Evolutionary conservation across 2,329 filamentous ascomycete genomes (phyloP).

Genomic region (Colletotrichum trifolii): DNA sequence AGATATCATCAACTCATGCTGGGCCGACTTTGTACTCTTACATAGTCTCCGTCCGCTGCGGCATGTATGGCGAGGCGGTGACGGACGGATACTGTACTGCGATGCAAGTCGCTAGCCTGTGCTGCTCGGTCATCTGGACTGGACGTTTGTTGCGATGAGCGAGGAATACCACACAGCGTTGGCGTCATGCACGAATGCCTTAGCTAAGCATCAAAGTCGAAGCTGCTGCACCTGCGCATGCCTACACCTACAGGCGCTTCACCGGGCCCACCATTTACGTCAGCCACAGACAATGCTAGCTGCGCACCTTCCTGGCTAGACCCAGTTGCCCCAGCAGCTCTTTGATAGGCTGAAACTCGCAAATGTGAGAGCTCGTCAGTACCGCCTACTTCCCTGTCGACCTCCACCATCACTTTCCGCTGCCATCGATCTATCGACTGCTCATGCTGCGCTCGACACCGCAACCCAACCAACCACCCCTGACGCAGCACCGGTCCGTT

Average conservation of each 20-base stretch:
- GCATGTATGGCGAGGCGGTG: conserved; percentile 16
- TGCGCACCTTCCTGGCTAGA: conserved; percentile 29
- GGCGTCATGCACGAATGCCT: conserved; percentile 19
- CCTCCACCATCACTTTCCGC: conserved; percentile 34
- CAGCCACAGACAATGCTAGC: conserved; percentile 21
- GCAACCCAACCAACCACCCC: conserved; percentile 34
- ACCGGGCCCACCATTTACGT: conserved; percentile 24
- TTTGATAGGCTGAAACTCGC: conserved; percentile 37
- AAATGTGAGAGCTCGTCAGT: conserved; percentile 37
- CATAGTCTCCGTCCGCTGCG: conserved; percentile 14
- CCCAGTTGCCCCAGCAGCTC: conserved; percentile 25
- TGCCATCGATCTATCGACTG: conserved; percentile 30
- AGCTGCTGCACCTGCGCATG: no score
- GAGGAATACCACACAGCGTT: conserved; percentile 10
- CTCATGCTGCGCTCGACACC: conserved; percentile 25
- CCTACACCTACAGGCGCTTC: neutral
- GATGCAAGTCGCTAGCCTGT: conserved; percentile 7
- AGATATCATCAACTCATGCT: conserved; percentile 31
- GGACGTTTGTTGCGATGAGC: conserved; percentile 16
- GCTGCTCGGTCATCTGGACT: conserved; percentile 13
- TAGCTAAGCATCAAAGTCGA: conserved; percentile 8
- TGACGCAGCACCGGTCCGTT: conserved; percentile 33
- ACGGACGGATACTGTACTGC: neutral
- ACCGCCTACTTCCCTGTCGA: conserved; percentile 36
- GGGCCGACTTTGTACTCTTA: conserved; percentile 22